Percentiles rank a stretch among this genome's conserved stretches.
phyloP scores from a whole-genome alignment of 164 flowering plant species.

The Litsea cubeba region DNA sequence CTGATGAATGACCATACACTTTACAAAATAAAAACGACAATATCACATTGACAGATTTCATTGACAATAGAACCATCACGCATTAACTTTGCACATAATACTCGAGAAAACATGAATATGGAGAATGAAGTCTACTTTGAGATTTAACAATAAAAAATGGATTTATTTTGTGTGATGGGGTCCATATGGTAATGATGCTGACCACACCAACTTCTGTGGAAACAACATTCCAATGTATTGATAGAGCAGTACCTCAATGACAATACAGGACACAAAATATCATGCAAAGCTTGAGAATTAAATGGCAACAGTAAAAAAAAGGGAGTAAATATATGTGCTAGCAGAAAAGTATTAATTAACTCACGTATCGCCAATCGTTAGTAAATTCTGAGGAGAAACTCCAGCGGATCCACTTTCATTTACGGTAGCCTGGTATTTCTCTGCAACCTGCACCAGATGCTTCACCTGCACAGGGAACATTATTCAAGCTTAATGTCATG shows the following conservation, averaged over 20 bases:
- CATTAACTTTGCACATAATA: too few species aligned
- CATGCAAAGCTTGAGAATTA: background rate
- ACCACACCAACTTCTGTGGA: too few species aligned
- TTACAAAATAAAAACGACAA: too few species aligned
- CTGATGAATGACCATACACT: too few species aligned
- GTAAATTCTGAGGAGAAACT: slow-evolving; percentile 26
- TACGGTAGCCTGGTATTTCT: slow-evolving; percentile 30
- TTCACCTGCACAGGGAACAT: slow-evolving; percentile 28
- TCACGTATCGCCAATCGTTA: slow-evolving; percentile 30
- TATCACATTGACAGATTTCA: too few species aligned
- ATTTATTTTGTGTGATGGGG: too few species aligned
- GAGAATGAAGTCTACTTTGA: too few species aligned
- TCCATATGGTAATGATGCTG: too few species aligned
- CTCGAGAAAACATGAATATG: too few species aligned
- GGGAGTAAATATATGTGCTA: background rate
- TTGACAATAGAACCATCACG: too few species aligned
- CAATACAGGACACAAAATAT: background rate
- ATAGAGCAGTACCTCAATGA: background rate
- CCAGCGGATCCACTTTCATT: slow-evolving; percentile 27
- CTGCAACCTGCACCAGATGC: slow-evolving; percentile 32
- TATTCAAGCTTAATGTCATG: background rate
- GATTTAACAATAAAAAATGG: too few species aligned
- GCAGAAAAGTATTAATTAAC: slow-evolving; percentile 6
- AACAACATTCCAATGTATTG: background rate
- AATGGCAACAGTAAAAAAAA: background rate